Conservation (phyloP, 2,329 filamentous ascomycete genomes). For the Aspergillus texensis region DNA sequence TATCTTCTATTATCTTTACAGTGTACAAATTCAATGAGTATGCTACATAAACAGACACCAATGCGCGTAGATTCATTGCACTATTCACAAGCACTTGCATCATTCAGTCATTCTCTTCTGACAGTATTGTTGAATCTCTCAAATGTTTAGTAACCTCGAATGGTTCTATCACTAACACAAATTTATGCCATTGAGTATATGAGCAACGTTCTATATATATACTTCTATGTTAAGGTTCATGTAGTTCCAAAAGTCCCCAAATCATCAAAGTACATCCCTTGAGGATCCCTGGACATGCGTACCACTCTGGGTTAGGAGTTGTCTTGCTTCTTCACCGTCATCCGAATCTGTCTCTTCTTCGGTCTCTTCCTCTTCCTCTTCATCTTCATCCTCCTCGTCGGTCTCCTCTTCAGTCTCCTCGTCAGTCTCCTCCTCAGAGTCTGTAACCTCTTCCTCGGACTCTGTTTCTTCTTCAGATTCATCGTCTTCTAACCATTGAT, state of each 20-base stretch:
- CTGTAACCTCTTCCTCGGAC: conserved; percentile 55
- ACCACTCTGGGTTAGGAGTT: conserved; percentile 17
- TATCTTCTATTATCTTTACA: too few relatives aligned
- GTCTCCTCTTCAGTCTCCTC: conserved; percentile 49
- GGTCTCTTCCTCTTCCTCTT: conserved; percentile 47
- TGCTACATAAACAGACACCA: too few relatives aligned
- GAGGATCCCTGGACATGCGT: background rate
- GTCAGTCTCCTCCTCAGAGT: conserved; percentile 53
- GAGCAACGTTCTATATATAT: background rate
- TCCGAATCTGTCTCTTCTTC: conserved; percentile 49
- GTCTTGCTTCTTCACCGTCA: conserved; percentile 44
- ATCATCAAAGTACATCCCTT: background rate
- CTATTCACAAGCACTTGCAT: background rate
- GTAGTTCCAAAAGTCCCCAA: background rate
- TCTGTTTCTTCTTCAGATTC: conserved; percentile 56
- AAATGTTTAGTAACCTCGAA: background rate
- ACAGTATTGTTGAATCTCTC: background rate
- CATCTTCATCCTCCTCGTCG: conserved; percentile 49
- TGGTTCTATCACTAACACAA: too few relatives aligned
- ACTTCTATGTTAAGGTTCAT: background rate
- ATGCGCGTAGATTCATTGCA: too few relatives aligned
- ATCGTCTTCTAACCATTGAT: conserved; percentile 80
- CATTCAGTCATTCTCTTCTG: background rate
- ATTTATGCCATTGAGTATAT: background rate
- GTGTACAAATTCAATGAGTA: too few relatives aligned